These are phyloP conservation scores for Amanita rubescens DNA, from an alignment of 768 basidiomycete species.

Conservation along the genomic window DNA sequence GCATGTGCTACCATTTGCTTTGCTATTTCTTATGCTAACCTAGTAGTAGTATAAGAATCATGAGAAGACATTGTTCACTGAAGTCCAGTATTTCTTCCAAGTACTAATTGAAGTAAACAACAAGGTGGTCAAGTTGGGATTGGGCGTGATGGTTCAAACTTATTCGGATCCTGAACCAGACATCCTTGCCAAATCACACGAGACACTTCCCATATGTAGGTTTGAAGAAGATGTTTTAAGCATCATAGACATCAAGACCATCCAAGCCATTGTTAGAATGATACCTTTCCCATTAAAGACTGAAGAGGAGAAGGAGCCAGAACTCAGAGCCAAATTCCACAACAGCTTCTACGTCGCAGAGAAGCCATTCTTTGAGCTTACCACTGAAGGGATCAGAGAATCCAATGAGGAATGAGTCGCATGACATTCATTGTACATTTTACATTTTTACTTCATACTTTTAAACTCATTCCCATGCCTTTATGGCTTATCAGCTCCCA, in stretches of 20 bases:
- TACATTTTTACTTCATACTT: too few species aligned
- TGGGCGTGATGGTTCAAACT: background rate
- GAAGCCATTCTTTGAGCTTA: background rate
- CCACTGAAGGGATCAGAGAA: too few species aligned
- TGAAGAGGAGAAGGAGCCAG: background rate
- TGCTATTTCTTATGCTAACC: too few species aligned
- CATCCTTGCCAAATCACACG: background rate
- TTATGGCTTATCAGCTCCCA: too few species aligned
- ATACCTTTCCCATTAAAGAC: background rate
- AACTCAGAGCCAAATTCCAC: background rate
- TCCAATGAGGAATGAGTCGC: too few species aligned
- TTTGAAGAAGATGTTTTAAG: background rate
- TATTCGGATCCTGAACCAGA: conserved; percentile 1
- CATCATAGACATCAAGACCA: background rate
- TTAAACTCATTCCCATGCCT: too few species aligned
- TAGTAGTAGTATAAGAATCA: too few species aligned
- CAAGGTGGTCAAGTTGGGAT: background rate
- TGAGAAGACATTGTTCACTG: too few species aligned
- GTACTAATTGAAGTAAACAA: background rate
- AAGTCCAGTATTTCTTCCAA: too few species aligned
- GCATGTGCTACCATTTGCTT: background rate
- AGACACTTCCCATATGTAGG: background rate
- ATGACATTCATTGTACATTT: too few species aligned
- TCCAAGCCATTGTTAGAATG: background rate
- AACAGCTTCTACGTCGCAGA: background rate